A percentile compares a stretch with the other conserved stretches of the same genome.
Evolutionary conservation across 2,329 filamentous ascomycete genomes (phyloP).

Genomic region (Chaetomiaceae sp.): DNA sequence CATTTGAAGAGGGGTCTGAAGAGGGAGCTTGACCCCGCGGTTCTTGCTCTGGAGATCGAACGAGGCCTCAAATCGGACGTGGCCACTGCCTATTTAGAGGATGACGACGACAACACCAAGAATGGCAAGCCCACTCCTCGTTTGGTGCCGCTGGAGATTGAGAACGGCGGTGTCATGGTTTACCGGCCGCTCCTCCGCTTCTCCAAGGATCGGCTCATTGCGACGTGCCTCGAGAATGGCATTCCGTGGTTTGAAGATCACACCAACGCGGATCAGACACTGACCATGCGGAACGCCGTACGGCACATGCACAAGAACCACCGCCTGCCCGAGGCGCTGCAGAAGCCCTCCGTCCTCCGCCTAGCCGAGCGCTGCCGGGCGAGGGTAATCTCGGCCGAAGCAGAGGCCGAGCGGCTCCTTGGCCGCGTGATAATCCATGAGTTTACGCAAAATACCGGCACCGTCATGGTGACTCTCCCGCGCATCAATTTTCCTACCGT

Average conservation of each 20-base stretch:
- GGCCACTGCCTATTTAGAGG: conserved; percentile 18
- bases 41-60: conserved; percentile 18
- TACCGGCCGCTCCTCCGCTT: conserved; percentile 66
- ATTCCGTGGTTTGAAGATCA: conserved; percentile 77
- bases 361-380: conserved; percentile 49
- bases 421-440: conserved; percentile 40
- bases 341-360: conserved; percentile 55
- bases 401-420: conserved; percentile 51
- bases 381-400: conserved; percentile 40
- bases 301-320: conserved; percentile 57
- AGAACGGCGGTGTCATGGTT: conserved; percentile 60
- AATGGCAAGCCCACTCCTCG: conserved; percentile 9
- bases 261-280: conserved; percentile 70
- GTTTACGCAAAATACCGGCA: conserved; percentile 44
- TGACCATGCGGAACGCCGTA: conserved; percentile 77
- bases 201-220: conserved; percentile 64
- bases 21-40: conserved; percentile 22
- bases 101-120: conserved; percentile 22
- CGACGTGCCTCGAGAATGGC: conserved; percentile 62
- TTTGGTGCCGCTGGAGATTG: conserved; percentile 35
- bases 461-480: conserved; percentile 41
- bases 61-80: conserved; percentile 10
- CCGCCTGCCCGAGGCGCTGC: conserved; percentile 62
- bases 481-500: conserved; percentile 23
- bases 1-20: conserved; percentile 25